Base-by-base conservation (phyloP, 2,329 filamentous ascomycete genomes). In the Monilinia fructigena region DNA sequence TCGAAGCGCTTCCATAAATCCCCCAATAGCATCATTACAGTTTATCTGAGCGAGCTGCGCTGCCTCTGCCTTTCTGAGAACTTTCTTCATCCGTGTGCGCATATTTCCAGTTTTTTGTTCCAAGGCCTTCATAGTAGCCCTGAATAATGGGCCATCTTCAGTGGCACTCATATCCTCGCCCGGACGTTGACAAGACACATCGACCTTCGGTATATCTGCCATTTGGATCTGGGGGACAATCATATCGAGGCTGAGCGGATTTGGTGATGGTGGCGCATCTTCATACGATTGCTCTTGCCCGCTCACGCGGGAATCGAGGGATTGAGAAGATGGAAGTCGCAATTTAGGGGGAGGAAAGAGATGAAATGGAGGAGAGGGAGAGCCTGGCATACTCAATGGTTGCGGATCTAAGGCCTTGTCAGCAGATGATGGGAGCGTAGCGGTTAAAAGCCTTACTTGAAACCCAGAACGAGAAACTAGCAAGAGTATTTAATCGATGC, bases 91-190 rank as follows among this genome's bases (percentile, higher is more conserved):
- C 72, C 94, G 91, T 28, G 86, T 83, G 67, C 93, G 89, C 91
- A 99, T 95, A 72, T 91, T 96, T 54, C 93, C 92, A 0, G 94
- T 99, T 81, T 97, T 98, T 75, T 97, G 93, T 78, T 99, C 95
- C 38, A 98, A 80, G 0, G 93, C 90, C 77, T 97, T 97, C 83
- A 99, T 96, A 0, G 95, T 98, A 23, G 95, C 96, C 69, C 96
- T 87, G 79, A 99, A 99, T 1, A 99, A 83, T 0, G 96, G 95
- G 0, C 95, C 95, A 78, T 99, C 95, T 72, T 98, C 95, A 28
- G 90, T 89, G 28, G 90, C 86, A 68, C 89, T 88, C 78, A 92
- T 87, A 78, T 97, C 94, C 68, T 97, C 93, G 45, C 87, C 89
- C 3, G 93, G 93, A 59, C 92, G 88, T 66, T 92, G 91, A 73